Base-by-base conservation (phyloP, 1,284 basidiomycete species). In the Leccinum solheimii region DNA sequence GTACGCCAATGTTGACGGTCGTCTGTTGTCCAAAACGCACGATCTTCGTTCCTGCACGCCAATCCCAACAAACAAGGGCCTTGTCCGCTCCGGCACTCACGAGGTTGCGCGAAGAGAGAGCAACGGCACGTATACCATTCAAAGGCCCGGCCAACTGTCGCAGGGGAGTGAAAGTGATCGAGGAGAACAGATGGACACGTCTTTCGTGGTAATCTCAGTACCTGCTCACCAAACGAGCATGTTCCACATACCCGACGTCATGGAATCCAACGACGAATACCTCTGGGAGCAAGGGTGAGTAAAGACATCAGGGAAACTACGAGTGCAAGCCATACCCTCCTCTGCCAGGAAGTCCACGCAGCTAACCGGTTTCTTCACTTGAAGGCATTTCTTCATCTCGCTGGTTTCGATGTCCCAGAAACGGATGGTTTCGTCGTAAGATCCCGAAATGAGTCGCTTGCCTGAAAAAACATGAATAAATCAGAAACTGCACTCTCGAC, bases 1-100 rank as follows among this genome's bases (percentile, higher is more conserved):
- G 92, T 34, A 96, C 92, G 9, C 94, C 94, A 53, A 95, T 91
- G 68, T 92, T 94, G 64, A 95, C 86, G 14, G 94, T 96, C 32
- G 92, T 95, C 78, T 96, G 94, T 74, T 97, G 94, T 1, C 94
- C 94, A 69, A 95, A 96, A 8, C 92, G 81, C 23, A 95, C 91
- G 54, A 96, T 86, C 79, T 96, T 95, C 34, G 86, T 88, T 2
- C 94, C 94, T 11, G 86, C 80, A 5, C 90, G 82, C 91, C 90
- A 92, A 73, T 92, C 88, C 94, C 94, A 96, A 65, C 92, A 94
- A 7, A 96, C 92, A n/a, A 96, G 82, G 0, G 93, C 94, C 71
- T 91, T 90, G 69, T 91, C 90, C 1, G 92, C 92, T 21, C 94
- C 94, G 0, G 94, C 94, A 1, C 91, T 94, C 38, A 97, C 92